A percentile compares a stretch with the other conserved stretches of the same genome.
phyloP scores from a whole-genome alignment of 1,139 yeast species.

The Candida buenavistaensis region DNA sequence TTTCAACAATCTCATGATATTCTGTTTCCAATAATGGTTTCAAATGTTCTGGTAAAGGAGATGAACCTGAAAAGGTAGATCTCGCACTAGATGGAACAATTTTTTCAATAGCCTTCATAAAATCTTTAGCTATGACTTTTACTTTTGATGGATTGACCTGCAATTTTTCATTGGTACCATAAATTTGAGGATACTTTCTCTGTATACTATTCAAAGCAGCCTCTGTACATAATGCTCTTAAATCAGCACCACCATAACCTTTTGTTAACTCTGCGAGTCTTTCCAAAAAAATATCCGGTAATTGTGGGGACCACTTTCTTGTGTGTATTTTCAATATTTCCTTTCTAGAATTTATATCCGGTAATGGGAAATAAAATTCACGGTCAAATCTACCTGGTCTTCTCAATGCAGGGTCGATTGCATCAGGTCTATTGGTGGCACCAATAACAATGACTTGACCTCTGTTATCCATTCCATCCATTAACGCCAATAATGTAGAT shows the following conservation, averaged over 20 bases:
- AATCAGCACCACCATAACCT: conserved; percentile 98
- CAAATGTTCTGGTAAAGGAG: conserved; percentile 77
- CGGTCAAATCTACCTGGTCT: conserved; percentile 98
- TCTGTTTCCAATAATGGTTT: conserved; percentile 58
- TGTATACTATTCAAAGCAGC: conserved; percentile 93
- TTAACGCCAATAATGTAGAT: conserved; percentile 86
- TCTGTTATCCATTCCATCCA: conserved; percentile 98
- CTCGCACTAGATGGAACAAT: conserved; percentile 93
- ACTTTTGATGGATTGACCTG: conserved; percentile 71
- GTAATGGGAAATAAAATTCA: conserved; percentile 93
- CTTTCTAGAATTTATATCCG: conserved; percentile 76
- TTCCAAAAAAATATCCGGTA: conserved; percentile 55
- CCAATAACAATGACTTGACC: conserved; percentile 98
- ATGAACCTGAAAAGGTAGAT: conserved; percentile 70
- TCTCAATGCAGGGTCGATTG: conserved; percentile 94
- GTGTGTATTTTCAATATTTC: conserved; percentile 85
- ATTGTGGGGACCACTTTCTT: conserved; percentile 80
- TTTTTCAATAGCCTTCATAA: conserved; percentile 81
- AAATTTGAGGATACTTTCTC: conserved; percentile 91
- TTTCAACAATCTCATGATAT: conserved; percentile 45
- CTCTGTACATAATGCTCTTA: conserved; percentile 92
- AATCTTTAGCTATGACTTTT: conserved; percentile 80
- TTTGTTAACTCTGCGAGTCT: conserved; percentile 81
- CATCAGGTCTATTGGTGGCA: conserved; percentile 97
- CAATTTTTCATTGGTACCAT: conserved; percentile 72